Evolutionary conservation across 768 basidiomycete genomes (phyloP).

Genomic region (Termitomyces sp.): DNA sequence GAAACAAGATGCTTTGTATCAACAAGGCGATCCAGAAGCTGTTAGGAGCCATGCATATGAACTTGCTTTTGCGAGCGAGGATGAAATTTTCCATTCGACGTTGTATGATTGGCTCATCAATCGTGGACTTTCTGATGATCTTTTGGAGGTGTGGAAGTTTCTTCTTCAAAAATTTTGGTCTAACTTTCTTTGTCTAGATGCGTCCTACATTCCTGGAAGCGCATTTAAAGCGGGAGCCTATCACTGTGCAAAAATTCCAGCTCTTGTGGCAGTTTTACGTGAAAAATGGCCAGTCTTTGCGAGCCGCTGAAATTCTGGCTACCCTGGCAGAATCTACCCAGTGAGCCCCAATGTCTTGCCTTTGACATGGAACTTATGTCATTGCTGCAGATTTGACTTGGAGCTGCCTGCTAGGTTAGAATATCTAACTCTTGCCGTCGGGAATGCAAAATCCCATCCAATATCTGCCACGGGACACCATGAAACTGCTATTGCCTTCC

Average conservation of each 20-base stretch:
- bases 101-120: constrained; percentile 93
- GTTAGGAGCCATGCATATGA: constrained; percentile 85
- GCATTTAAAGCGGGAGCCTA: constrained; percentile 79
- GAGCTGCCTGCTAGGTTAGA: constrained; percentile 77
- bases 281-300: constrained; percentile 80
- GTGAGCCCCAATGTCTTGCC: constrained; percentile 40
- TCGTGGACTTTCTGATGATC: constrained; percentile 77
- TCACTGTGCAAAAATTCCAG: constrained; percentile 78
- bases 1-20: constrained; percentile 20
- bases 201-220: constrained; percentile 86
- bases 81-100: constrained; percentile 91
- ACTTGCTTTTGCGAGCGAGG: constrained; percentile 78
- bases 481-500: constrained; percentile 90
- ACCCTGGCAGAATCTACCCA: constrained; percentile 80
- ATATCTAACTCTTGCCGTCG: constrained; percentile 90
- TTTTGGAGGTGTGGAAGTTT: constrained; percentile 72
- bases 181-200: constrained; percentile 46
- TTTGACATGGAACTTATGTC: background rate
- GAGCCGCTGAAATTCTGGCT: constrained; percentile 85
- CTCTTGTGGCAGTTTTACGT: constrained; percentile 98
- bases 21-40: constrained; percentile 56
- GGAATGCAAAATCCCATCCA: constrained; percentile 94
- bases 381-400: constrained; percentile 53
- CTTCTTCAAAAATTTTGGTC: constrained; percentile 1
- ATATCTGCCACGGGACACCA: constrained; percentile 73